These are phyloP conservation scores for Millerago galiae DNA, from an alignment of 805 yeast genomes.

Conservation along the genomic window DNA sequence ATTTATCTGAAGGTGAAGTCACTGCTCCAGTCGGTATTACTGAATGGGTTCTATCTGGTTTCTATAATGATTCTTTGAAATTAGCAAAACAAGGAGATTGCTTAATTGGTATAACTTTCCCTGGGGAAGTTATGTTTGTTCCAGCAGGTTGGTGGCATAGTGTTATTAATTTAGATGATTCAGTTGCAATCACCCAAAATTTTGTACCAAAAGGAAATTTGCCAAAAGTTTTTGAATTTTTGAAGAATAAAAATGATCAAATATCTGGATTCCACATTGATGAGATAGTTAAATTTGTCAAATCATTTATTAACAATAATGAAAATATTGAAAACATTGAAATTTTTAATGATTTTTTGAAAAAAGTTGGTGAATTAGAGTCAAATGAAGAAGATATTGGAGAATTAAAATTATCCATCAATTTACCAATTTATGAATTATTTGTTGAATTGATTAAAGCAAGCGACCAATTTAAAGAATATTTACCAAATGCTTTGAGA, in stretches of 20 bases:
- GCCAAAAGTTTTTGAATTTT: constrained; percentile 56
- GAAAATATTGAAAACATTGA: constrained; percentile 6
- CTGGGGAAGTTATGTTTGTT: constrained; percentile 82
- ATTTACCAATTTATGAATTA: constrained; percentile 56
- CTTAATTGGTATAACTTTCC: constrained; percentile 64
- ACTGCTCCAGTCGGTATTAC: constrained; percentile 90
- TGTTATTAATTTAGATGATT: constrained; percentile 77
- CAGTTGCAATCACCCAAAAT: constrained; percentile 85
- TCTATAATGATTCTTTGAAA: constrained; percentile 60
- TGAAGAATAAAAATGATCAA: constrained; percentile 61
- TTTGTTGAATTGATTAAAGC: constrained; percentile 45
- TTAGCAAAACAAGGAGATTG: constrained; percentile 45
- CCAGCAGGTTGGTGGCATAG: constrained; percentile 99
- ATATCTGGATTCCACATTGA: constrained; percentile 72
- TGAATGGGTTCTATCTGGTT: constrained; percentile 84
- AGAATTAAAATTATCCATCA: constrained; percentile 28
- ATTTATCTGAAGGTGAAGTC: constrained; percentile 75
- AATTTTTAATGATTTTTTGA: constrained; percentile 25
- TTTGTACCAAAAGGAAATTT: constrained; percentile 69
- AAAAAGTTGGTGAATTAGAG: constrained; percentile 22
- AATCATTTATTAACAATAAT: constrained; percentile 6
- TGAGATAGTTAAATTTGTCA: constrained; percentile 36
- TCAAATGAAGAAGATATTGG: constrained; percentile 59
- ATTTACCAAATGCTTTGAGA: constrained; percentile 30
- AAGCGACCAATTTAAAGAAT: constrained; percentile 30